These are phyloP conservation scores for Escallonia herrerae DNA, from an alignment of 129 eudicot genomes.

Conservation along the genomic window DNA sequence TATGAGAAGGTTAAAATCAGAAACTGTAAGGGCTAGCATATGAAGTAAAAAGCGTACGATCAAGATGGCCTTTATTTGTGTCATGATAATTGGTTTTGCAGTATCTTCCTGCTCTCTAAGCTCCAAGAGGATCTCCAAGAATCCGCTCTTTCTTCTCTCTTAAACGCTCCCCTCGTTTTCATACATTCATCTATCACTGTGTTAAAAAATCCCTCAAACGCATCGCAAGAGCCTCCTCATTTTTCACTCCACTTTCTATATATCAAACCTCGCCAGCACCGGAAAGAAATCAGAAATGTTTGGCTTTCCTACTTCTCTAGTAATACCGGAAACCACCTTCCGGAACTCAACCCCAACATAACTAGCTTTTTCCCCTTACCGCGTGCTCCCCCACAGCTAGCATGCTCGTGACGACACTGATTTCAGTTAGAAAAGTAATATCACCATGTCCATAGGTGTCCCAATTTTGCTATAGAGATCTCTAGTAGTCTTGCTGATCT, in stretches of 20 bases:
- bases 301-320: constrained; percentile 7
- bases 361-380: constrained; percentile 7
- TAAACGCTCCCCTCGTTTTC: not conserved
- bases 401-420: no score
- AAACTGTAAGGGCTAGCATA: no score
- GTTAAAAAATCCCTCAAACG: not conserved
- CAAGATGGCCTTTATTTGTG: constrained; percentile 23
- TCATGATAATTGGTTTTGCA: not conserved
- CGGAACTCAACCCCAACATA: constrained; percentile 15
- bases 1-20: no score
- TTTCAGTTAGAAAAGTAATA: no score
- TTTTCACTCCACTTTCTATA: constrained; percentile 12
- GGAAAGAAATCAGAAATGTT: constrained; percentile 29
- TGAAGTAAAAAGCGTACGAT: constrained; percentile 6
- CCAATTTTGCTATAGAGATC: not conserved
- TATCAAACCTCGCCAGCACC: constrained; percentile 13
- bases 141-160: constrained; percentile 18
- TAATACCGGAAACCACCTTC: constrained; percentile 13
- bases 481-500: constrained; percentile 11
- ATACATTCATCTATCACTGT: not conserved
- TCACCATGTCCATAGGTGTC: no score
- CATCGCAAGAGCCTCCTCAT: constrained; percentile 2
- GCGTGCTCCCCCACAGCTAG: no score
- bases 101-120: constrained; percentile 16
- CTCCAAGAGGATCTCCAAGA: constrained; percentile 24